Evolutionary conservation across 2,329 filamentous ascomycete genomes (phyloP).

Genomic region (Fragosphaeria purpurea): DNA sequence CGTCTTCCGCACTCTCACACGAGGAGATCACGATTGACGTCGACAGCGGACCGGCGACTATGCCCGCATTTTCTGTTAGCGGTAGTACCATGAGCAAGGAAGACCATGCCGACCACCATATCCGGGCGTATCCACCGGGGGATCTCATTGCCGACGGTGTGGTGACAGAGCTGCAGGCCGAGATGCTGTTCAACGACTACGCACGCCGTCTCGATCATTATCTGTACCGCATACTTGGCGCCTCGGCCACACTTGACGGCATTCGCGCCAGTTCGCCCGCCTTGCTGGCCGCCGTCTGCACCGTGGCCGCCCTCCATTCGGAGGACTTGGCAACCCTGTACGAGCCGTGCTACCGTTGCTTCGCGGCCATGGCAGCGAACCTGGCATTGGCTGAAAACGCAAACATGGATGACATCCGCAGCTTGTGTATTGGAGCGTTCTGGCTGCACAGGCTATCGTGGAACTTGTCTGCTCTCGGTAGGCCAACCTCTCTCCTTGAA

Average conservation of each 20-base stretch:
- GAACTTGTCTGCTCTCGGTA: background rate
- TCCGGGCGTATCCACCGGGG: too few relatives aligned
- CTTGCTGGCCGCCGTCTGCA: background rate
- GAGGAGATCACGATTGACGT: too few relatives aligned
- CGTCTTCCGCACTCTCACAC: too few relatives aligned
- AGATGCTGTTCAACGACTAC: constrained; percentile 1
- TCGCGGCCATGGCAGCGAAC: background rate
- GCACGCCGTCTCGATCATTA: constrained; percentile 2
- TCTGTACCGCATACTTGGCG: constrained; percentile 1
- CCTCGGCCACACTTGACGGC: background rate
- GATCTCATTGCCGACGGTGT: background rate
- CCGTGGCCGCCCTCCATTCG: background rate
- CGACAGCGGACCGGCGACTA: too few relatives aligned
- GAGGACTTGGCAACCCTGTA: background rate
- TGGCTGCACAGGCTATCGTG: background rate
- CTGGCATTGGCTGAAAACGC: background rate
- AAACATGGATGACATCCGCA: background rate
- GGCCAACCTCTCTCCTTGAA: background rate
- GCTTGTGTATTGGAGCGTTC: constrained; percentile 1
- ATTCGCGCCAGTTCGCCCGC: background rate
- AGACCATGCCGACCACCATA: too few relatives aligned
- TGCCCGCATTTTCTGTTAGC: too few relatives aligned
- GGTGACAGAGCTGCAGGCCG: background rate
- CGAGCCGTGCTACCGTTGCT: background rate
- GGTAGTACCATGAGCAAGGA: too few relatives aligned